Evolutionary conservation across 2,329 filamentous ascomycete genomes (phyloP).

Genomic region (Ramularia collo-cygni): DNA sequence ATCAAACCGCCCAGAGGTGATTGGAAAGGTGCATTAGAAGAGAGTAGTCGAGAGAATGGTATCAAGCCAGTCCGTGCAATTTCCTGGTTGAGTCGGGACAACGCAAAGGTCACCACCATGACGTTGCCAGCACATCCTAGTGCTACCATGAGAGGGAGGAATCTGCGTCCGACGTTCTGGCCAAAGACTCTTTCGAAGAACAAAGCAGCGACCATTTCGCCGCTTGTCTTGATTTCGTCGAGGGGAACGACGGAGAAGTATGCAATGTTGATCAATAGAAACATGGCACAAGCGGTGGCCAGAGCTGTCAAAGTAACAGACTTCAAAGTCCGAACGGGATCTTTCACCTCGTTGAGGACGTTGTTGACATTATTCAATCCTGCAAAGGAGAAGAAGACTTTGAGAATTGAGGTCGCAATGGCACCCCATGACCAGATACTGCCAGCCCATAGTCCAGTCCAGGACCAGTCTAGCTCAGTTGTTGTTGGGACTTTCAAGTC

Average conservation of each 20-base stretch:
- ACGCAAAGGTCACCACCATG: conserved; percentile 63
- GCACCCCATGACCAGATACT: conserved; percentile 57
- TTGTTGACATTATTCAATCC: conserved; percentile 63
- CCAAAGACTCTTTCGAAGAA: conserved; percentile 63
- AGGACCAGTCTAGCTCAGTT: conserved; percentile 11
- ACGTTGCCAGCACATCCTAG: conserved; percentile 64
- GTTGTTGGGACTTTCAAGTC: not conserved
- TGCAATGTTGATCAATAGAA: conserved; percentile 59
- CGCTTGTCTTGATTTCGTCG: conserved; percentile 59
- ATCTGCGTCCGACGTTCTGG: conserved; percentile 46
- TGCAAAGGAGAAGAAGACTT: conserved; percentile 61
- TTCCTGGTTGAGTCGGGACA: conserved; percentile 64
- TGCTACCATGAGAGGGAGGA: conserved; percentile 59
- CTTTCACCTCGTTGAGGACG: conserved; percentile 63
- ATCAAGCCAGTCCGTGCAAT: conserved; percentile 65
- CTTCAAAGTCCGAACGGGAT: conserved; percentile 59
- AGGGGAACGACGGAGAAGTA: conserved; percentile 60
- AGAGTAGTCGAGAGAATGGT: conserved; percentile 54
- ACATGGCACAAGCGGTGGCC: conserved; percentile 55
- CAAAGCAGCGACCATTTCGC: conserved; percentile 60
- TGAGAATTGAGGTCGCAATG: conserved; percentile 60
- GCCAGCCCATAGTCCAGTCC: conserved; percentile 17
- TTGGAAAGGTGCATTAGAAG: conserved; percentile 60
- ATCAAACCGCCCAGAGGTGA: conserved; percentile 62
- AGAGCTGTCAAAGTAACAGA: conserved; percentile 44